Conservation (phyloP, 1,284 basidiomycete genomes). For the Calocybe gambosa region DNA sequence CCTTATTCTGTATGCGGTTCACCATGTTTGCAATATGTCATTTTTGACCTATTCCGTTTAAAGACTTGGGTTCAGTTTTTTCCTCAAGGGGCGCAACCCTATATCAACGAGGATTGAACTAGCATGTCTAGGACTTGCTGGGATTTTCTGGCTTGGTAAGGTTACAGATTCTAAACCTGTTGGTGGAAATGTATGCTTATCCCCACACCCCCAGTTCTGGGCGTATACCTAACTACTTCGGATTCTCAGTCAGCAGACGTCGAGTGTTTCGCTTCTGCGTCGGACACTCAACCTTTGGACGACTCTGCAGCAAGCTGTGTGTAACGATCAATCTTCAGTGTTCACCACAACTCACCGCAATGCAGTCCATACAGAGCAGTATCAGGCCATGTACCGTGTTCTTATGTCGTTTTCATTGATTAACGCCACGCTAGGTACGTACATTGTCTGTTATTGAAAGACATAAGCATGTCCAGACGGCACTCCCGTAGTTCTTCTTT, state of each 20-base stretch:
- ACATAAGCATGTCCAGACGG: slow-evolving; percentile 16
- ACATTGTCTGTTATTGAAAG: slow-evolving; percentile 8
- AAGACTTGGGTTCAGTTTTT: slow-evolving; percentile 58
- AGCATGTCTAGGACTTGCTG: slow-evolving; percentile 59
- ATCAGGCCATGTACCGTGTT: slow-evolving; percentile 77
- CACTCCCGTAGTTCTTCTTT: slow-evolving; percentile 46
- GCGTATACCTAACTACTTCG: slow-evolving; percentile 63
- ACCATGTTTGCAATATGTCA: neutral
- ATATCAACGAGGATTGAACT: slow-evolving; percentile 75
- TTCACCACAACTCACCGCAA: slow-evolving; percentile 11
- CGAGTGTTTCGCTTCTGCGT: slow-evolving; percentile 64
- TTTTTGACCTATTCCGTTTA: neutral
- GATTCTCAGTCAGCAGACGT: slow-evolving; percentile 72
- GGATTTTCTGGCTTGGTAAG: slow-evolving; percentile 75
- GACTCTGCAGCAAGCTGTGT: slow-evolving; percentile 51
- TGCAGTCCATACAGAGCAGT: slow-evolving; percentile 61
- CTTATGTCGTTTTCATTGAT: slow-evolving; percentile 72
- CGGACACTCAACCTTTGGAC: slow-evolving; percentile 42
- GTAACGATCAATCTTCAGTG: slow-evolving; percentile 23
- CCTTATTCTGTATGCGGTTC: slow-evolving; percentile 47
- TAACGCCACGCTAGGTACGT: slow-evolving; percentile 59
- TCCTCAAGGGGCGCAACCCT: slow-evolving; percentile 61
- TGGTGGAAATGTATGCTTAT: slow-evolving; percentile 10
- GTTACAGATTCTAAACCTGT: slow-evolving; percentile 12
- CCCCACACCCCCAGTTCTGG: slow-evolving; percentile 46